Evolutionary conservation across 1,139 yeast species (phyloP).

Genomic region (Candida albicans): DNA sequence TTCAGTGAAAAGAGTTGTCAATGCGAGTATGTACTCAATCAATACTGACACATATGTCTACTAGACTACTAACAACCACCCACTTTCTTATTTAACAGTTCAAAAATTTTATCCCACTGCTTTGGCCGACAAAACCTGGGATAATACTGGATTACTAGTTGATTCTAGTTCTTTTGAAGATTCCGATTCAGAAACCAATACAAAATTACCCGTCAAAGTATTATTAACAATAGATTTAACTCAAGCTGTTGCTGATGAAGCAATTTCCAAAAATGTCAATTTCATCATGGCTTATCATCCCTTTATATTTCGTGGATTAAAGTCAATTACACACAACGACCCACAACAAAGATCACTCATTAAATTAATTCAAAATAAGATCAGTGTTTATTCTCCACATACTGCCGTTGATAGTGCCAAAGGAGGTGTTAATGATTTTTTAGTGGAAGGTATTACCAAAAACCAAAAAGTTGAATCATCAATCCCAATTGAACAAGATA

Average conservation of each 20-base stretch:
- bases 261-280: slow-evolving; percentile 50
- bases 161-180: slow-evolving; percentile 45
- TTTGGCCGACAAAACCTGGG: slow-evolving; percentile 89
- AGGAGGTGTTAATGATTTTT: slow-evolving; percentile 93
- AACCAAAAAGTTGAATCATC: slow-evolving; percentile 22
- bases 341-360: slow-evolving; percentile 82
- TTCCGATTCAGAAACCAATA: slow-evolving; percentile 10
- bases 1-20: slow-evolving; percentile 47
- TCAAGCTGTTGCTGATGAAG: slow-evolving; percentile 81
- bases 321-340: slow-evolving; percentile 63
- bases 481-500: slow-evolving; percentile 30
- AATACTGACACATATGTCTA: neutral
- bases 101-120: slow-evolving; percentile 70
- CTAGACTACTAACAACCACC: slow-evolving; percentile 16
- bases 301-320: slow-evolving; percentile 86
- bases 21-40: slow-evolving; percentile 35
- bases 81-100: slow-evolving; percentile 28
- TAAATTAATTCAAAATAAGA: slow-evolving; percentile 67
- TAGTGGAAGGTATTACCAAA: slow-evolving; percentile 60
- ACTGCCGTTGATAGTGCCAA: slow-evolving; percentile 92
- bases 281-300: slow-evolving; percentile 91
- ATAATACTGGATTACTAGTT: slow-evolving; percentile 84
- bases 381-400: slow-evolving; percentile 92
- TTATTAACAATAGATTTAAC: slow-evolving; percentile 85
- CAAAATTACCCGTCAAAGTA: slow-evolving; percentile 38